These are phyloP conservation scores for Cladosporium sphaerospermum DNA, from an alignment of 2,329 filamentous ascomycete species.

Conservation along the genomic window DNA sequence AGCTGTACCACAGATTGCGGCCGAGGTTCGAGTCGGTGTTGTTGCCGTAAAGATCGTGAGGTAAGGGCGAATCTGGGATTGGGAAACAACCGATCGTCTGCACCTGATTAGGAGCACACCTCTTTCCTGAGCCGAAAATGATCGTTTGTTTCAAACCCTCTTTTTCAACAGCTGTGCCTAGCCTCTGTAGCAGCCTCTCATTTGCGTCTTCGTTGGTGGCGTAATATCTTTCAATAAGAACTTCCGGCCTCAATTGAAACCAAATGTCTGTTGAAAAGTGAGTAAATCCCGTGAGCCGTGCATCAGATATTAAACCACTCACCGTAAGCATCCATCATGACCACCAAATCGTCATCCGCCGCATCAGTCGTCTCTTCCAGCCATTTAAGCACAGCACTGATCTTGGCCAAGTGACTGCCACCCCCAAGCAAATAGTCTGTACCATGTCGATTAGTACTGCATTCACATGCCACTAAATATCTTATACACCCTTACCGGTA, in stretches of 20 bases:
- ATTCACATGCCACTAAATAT: not conserved
- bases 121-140: conserved; percentile 51
- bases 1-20: conserved; percentile 10
- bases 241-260: conserved; percentile 22
- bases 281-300: not conserved
- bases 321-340: conserved; percentile 26
- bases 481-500: not conserved
- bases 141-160: conserved; percentile 46
- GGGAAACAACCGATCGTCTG: conserved; percentile 46
- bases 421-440: conserved; percentile 9
- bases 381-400: conserved; percentile 22
- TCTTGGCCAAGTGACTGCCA: conserved; percentile 23
- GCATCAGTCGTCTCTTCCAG: conserved; percentile 10
- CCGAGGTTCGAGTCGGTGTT: conserved; percentile 18
- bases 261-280: conserved; percentile 17
- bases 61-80: conserved; percentile 46
- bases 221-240: conserved; percentile 20
- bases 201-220: conserved; percentile 30
- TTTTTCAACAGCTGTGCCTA: conserved; percentile 13
- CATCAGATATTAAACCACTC: not conserved
- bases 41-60: conserved; percentile 41
- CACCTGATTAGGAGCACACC: conserved; percentile 40
- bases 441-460: not conserved
- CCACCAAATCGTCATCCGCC: conserved; percentile 20
- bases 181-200: conserved; percentile 38